Base-by-base conservation (phyloP, 1,284 basidiomycete genomes). In the Cryptococcus sp. region DNA sequence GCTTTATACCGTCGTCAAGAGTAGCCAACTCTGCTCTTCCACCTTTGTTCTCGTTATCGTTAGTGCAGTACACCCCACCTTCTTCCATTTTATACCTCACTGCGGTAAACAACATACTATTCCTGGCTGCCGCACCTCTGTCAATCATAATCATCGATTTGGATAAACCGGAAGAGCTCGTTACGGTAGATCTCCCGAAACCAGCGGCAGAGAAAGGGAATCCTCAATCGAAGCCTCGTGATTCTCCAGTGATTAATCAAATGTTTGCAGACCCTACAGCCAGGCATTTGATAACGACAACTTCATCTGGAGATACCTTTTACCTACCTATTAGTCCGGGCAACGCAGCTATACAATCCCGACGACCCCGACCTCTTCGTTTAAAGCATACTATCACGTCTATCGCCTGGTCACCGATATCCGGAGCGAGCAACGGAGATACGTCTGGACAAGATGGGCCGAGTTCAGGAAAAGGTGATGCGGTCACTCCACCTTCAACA, bases 191-290 rank as follows among this genome's bases (percentile, higher is more conserved):
- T 51, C 86, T 94, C 50, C 85, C 84, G 3, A 55, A 59, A n/a
- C 71, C 72, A 5, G 67, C 67, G 4, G 81, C 85, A 50, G 90
- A 74, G 47, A 75, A 76, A 59, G 65, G 55, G 14, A 53, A 35
- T 35, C 51, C 46, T 2, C 38, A 10, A 11, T 44, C 51, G 30
- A 46, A 53, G 32, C 38, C 51, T 42, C 52, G 56, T 47, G 42
- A 61, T 52, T 82, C 88, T 77, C 81, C 83, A 4, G 81, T 89
- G 34, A 73, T 78, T 45, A 77, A 88, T 78, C 87, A 87, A 71
- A 77, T 95, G 54, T 94, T 91, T 76, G 83, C 89, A 67, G 94
- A 98, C 73, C 93, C 95, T 5, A 89, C 90, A 0, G 94, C 92
- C 3, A 81, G 87, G 32, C 96, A 98, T 76, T 83, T 95, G 46